Evolutionary conservation across 192 early-diverging fungal species (phyloP).

Genomic region (Entomortierella chlamydospora): DNA sequence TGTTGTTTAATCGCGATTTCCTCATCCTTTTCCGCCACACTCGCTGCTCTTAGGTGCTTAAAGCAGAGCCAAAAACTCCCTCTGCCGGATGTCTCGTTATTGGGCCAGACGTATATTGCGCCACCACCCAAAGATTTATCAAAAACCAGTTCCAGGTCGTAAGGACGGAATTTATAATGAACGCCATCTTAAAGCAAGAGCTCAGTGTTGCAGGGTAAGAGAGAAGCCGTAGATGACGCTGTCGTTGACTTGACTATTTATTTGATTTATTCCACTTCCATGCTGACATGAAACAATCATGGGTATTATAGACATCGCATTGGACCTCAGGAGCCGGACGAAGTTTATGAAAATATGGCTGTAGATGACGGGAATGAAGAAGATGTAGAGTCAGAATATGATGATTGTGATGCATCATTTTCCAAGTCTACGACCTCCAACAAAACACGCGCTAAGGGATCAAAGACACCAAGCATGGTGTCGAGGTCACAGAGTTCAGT

Average conservation of each 20-base stretch:
- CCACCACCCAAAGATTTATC: not conserved
- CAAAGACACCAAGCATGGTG: not conserved
- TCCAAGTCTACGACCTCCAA: not conserved
- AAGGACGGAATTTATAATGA: conserved; percentile 22
- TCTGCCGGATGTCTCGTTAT: conserved; percentile 4
- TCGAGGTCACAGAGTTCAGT: conserved; percentile 1
- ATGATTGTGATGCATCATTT: not conserved
- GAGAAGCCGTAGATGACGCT: too few relatives aligned
- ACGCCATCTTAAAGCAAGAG: conserved; percentile 9
- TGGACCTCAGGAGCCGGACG: not conserved
- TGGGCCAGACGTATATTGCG: conserved; percentile 8
- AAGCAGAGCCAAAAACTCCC: not conserved
- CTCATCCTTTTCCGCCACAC: not conserved
- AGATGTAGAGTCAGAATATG: not conserved
- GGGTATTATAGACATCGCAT: not conserved
- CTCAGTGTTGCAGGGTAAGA: conserved; percentile 5
- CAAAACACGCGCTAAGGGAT: not conserved
- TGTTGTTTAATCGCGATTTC: not conserved
- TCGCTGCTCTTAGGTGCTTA: conserved; percentile 4
- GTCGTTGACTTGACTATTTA: too few relatives aligned
- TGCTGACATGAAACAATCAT: not conserved
- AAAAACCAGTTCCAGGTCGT: conserved; percentile 7
- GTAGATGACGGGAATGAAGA: not conserved
- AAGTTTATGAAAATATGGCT: not conserved
- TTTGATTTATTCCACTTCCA: too few relatives aligned